phyloP scores from a whole-genome alignment of 2,329 filamentous ascomycete genomes.

The Xylariaceae sp. region DNA sequence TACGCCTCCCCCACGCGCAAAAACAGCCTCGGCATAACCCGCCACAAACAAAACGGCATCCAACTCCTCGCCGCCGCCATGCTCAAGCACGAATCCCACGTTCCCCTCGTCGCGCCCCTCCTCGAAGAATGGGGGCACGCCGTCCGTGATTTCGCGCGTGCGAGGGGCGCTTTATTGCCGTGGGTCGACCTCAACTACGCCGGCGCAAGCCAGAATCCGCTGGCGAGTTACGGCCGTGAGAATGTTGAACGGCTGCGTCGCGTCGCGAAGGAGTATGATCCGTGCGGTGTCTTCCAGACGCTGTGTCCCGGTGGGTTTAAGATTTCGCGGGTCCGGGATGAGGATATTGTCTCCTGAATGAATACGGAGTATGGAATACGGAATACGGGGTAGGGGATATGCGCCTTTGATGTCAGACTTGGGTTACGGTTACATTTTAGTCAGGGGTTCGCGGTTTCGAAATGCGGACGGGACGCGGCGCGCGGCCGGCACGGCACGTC shows the following conservation, averaged over 20 bases:
- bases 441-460: too few species aligned
- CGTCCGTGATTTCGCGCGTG: background rate
- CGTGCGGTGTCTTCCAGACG: slow-evolving; percentile 13
- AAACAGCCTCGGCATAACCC: slow-evolving; percentile 12
- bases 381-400: too few species aligned
- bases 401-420: too few species aligned
- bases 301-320: slow-evolving; percentile 16
- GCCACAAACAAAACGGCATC: background rate
- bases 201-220: slow-evolving; percentile 1
- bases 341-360: background rate
- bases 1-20: slow-evolving; percentile 2
- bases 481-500: too few species aligned
- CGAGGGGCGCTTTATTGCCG: slow-evolving; percentile 1
- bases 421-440: too few species aligned
- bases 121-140: background rate
- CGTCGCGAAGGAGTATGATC: slow-evolving; percentile 11
- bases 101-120: background rate
- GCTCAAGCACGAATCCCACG: slow-evolving; percentile 1
- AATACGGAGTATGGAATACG: too few species aligned
- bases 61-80: background rate
- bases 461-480: too few species aligned
- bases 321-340: background rate
- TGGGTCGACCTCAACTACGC: slow-evolving; percentile 16
- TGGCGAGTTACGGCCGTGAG: slow-evolving; percentile 11
- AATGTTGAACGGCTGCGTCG: slow-evolving; percentile 2